Evolutionary conservation across 1,139 yeast species (phyloP), one percentile per base, ranked within the genome.

Genomic region (Blastobotrys arbuscula): DNA sequence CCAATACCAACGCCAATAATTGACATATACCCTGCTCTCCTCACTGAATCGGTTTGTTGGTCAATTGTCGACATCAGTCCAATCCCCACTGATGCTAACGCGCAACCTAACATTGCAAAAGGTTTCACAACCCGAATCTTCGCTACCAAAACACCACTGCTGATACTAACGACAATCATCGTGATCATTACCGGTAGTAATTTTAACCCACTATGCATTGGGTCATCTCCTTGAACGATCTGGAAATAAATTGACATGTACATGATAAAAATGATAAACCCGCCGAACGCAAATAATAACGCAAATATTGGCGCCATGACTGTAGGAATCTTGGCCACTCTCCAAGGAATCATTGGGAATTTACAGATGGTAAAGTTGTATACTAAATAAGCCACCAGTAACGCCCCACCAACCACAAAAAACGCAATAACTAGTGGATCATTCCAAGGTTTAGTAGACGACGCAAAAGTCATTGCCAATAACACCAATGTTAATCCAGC

Each of bases 171-270:
- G 3, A 80, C 39, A 3, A 82, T 73, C 5, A 79, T 75, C 1
- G 82, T 66, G 30, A 82, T 61, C 40, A 81, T 72, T 54, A 74
- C 56, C 1, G 87, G 83, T 30, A 82, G 63, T 54, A 80, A 61
- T 54, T 76, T 76, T 36, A 81, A 66, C 34, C 88, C 86, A 0
- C 87, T 77, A 51, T 72, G 70, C 69, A 78, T 74, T 1, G 87
- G 77, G 19, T 70, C 59, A 20, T 73, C 74, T 46, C 70, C 66
- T 49, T 67, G 67, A 30, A 75, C 72, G 18, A 78, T 76, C 62
- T 81, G 84, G 64, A 79, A 79, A 59, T 75, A 79, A 21, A 79
- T 68, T 5, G 83, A 72, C 44, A 78, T 59, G 56, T 74, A 80
- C 18, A 75, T 70, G 21, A 71, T 58, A 18, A 62, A 54, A 8